Evolutionary conservation across 768 basidiomycete species (phyloP), one percentile per base, ranked within the genome.

Genomic region (Fomitopsis serialis): DNA sequence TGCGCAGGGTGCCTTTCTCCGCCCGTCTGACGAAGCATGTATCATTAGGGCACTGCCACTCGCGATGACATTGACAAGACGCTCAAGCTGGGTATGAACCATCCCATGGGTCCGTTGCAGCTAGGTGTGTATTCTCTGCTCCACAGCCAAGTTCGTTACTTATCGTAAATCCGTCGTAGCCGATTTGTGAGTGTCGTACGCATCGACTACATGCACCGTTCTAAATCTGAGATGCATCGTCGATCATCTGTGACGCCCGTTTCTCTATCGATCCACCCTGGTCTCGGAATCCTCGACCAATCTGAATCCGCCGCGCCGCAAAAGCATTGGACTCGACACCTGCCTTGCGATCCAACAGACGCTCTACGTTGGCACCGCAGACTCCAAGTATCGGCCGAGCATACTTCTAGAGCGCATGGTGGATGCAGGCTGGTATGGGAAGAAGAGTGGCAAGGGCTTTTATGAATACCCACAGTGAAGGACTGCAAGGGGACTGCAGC

Each of bases 31-130:
- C 24, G 9, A 3, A 24, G n/a, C 22, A 45, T 35, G 5, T 29
- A 37, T 36, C n/a, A 15, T 5, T 22, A 92, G 87, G 95, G 94
- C 1, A 80, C 85, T n/a, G 95, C 93, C 1, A 91, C 89, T 2
- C 82, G 89, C 21, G 92, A 97, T 48, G 93, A 98, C 65, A 97
- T 98, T 54, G 95, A 98, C 71, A 93, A 87, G 60, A 98, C 94
- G 0, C 80, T 98, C 47, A 88, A 85, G 65, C 74, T 98, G 21
- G 96, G 95, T 32, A 96, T 96, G 92, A 85, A 85, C 57, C 90
- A 94, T 63, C 92, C 93, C 2, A 95, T 97, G 89, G 94, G 95
- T 3, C 94, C 94, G 2, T 71, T 97, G 6, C 90, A 93, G 61
- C 79, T 96, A 17, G 92, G 89, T 82, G 27, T 37, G 63, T 65